phyloP scores from a whole-genome alignment of 345 rosid genomes.

The Salix udensis region DNA sequence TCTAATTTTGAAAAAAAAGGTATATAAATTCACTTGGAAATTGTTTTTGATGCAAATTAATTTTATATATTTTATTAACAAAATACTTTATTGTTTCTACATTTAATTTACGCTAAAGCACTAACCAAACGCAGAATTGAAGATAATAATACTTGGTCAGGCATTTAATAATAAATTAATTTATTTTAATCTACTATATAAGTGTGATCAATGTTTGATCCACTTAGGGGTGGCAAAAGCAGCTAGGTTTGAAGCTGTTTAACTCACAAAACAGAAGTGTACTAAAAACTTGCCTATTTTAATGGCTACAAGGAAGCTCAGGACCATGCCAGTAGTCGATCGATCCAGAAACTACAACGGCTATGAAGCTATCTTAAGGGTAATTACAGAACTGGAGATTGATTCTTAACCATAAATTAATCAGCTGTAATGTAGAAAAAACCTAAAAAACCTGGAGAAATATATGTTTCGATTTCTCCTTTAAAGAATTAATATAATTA shows the following conservation, averaged over 20 bases:
- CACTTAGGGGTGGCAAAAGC: not conserved
- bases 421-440: not conserved
- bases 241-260: not conserved
- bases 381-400: not conserved
- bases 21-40: too few relatives aligned
- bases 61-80: too few relatives aligned
- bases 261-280: not conserved
- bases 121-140: too few relatives aligned
- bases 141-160: too few relatives aligned
- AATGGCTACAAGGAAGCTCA: not conserved
- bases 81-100: too few relatives aligned
- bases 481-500: not conserved
- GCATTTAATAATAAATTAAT: too few relatives aligned
- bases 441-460: not conserved
- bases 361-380: not conserved
- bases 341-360: not conserved
- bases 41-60: too few relatives aligned
- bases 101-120: too few relatives aligned
- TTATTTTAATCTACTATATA: not conserved
- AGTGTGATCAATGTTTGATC: too few relatives aligned
- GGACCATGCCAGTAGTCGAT: not conserved
- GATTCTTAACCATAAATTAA: slow-evolving; percentile 11
- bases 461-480: not conserved
- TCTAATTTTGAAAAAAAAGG: too few relatives aligned
- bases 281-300: not conserved